These are phyloP conservation scores for Thelonectria blattea DNA, from an alignment of 2,329 filamentous ascomycete genomes.

Conservation along the genomic window DNA sequence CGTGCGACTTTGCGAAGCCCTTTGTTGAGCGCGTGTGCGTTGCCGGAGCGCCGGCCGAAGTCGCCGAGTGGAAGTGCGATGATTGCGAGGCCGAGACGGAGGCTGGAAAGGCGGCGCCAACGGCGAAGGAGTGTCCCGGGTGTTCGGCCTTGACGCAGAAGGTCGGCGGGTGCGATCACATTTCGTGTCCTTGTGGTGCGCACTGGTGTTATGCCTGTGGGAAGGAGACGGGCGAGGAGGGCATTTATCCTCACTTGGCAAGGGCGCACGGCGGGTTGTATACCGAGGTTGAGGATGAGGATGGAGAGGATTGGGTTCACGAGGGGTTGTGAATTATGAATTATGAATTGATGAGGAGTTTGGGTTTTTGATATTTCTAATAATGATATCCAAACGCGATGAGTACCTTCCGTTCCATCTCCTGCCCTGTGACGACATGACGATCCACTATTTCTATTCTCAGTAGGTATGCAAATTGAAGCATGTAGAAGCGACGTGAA, in stretches of 20 bases:
- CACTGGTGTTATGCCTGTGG: slow-evolving; percentile 53
- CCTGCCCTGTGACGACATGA: no score
- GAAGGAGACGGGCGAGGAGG: slow-evolving; percentile 25
- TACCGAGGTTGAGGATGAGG: slow-evolving; percentile 21
- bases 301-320: slow-evolving; percentile 5
- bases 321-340: no score
- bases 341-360: no score
- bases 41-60: slow-evolving; percentile 45
- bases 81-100: slow-evolving; percentile 37
- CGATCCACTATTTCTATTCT: no score
- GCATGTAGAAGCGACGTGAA: no score
- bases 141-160: slow-evolving; percentile 47
- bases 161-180: slow-evolving; percentile 48
- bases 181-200: slow-evolving; percentile 43
- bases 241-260: slow-evolving; percentile 48
- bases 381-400: no score
- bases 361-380: no score
- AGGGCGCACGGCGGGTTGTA: slow-evolving; percentile 42
- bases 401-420: no score
- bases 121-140: slow-evolving; percentile 41
- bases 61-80: slow-evolving; percentile 50
- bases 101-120: neutral
- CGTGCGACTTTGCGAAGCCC: slow-evolving; percentile 50
- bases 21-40: slow-evolving; percentile 53
- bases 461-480: no score